Percentiles rank a stretch among this genome's conserved stretches.
These are phyloP conservation scores for Gentiana straminea DNA, from an alignment of 257 asterid genomes.

Conservation along the genomic window DNA sequence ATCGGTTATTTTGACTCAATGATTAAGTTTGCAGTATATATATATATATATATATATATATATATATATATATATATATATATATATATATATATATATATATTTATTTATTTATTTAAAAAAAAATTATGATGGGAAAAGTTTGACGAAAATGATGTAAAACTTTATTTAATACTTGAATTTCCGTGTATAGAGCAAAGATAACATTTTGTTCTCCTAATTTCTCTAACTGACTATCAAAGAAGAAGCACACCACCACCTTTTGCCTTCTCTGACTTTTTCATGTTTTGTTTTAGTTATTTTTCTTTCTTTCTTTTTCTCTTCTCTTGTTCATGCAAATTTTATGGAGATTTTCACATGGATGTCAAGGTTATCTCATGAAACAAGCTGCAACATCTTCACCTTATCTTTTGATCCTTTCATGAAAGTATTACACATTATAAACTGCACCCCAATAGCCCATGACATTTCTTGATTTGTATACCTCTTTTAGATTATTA, in stretches of 20 bases:
- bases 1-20: no score
- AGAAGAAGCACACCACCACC: neutral
- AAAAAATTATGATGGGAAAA: neutral
- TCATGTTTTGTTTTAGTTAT: neutral
- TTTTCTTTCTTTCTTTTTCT: neutral
- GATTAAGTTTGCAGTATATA: no score
- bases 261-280: neutral
- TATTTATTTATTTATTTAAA: neutral
- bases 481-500: neutral
- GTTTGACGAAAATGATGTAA: neutral
- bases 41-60: no score
- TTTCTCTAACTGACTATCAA: slow-evolving; percentile 23
- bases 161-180: slow-evolving; percentile 1
- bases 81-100: no score
- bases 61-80: no score
- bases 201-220: slow-evolving; percentile 33
- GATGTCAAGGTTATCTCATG: slow-evolving; percentile 30
- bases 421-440: no score
- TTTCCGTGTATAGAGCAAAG: slow-evolving; percentile 1
- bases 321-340: slow-evolving; percentile 1
- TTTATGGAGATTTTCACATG: slow-evolving; percentile 37
- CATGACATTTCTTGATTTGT: no score
- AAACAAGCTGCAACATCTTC: slow-evolving; percentile 1
- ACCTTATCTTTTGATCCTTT: neutral
- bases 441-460: no score